Base-by-base conservation (phyloP, 169 alveolate species). In the Cryptosporidium sp. region DNA sequence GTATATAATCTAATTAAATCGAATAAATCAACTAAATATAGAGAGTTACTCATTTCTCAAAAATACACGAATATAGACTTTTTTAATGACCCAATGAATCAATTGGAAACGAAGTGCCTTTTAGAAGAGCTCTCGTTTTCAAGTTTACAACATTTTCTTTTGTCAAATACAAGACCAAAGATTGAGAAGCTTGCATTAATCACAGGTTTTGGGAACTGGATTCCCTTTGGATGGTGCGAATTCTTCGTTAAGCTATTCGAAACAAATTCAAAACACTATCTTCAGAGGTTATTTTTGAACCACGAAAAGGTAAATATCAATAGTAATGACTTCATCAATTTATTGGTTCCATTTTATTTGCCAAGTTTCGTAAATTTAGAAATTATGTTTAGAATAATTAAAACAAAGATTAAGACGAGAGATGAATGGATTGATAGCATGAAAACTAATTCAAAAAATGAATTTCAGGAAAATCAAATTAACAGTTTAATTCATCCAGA, bases 121-220 rank as follows among this genome's bases (percentile, higher is more conserved):
- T 48, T 80, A 21, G 89, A 80, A 21, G 89, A 80, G 70, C 35
- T 80, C 42, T 62, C 89, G 5, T 80, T 62, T 60, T 80, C 89
- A 61, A 45, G 67, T 42, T 62, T 80, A 29, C 73, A 80, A 42
- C 73, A 80, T 61, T 80, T 80, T 65, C 75, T 80, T 45, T 58
- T 80, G 29, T 80, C 75, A 37, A 80, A 44, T 45, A 65, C 48
- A 37, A 80, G 89, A 42, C 89, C 89, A 44, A 80, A 80, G 39
- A 62, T 80, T 37, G 89, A 80, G 12, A 80, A 80, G 29, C 75
- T 80, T 12, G 73, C 80, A 8, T 62, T 80, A 80, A 62, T 60
- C 8, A 80, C 89, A 26, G 89, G 89, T 7, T 62, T 80, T 39
- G 89, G 89, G 7, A 80, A 80, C 45, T 80, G 89, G 89, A 6